Conservation (phyloP, 305 asterid species). For the Vinca major region DNA sequence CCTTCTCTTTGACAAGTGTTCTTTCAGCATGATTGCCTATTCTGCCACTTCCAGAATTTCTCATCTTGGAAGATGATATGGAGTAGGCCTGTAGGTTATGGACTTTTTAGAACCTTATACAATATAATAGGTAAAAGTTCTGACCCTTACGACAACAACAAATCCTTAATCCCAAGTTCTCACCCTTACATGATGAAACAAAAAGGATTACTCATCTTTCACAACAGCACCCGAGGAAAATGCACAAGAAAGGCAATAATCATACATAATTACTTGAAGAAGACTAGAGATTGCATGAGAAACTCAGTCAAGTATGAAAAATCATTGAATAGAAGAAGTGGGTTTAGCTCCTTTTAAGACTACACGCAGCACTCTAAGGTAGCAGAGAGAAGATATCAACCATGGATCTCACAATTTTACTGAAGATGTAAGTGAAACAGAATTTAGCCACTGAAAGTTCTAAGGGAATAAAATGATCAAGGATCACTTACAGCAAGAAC, state of each 20-base stretch:
- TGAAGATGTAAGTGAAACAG: not conserved
- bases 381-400: not conserved
- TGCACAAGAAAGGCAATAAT: slow-evolving; percentile 2
- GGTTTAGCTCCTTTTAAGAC: not conserved
- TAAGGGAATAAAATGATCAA: not conserved
- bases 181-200: not conserved
- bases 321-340: not conserved
- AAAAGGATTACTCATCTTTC: slow-evolving; percentile 5
- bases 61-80: slow-evolving; percentile 45
- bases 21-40: slow-evolving; percentile 37
- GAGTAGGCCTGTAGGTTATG: slow-evolving; percentile 46
- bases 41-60: slow-evolving; percentile 41
- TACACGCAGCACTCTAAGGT: not conserved
- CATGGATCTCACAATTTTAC: not conserved
- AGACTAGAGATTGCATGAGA: not conserved
- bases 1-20: slow-evolving; percentile 51
- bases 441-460: not conserved
- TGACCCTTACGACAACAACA: not conserved
- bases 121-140: not conserved
- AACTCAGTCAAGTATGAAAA: not conserved
- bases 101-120: slow-evolving; percentile 1
- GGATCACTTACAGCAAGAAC: not conserved
- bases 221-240: not conserved
- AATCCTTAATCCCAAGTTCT: not conserved
- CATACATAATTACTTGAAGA: not conserved